These are phyloP conservation scores for Gonium pectorale DNA, from an alignment of 139 green algal species.

Conservation along the genomic window DNA sequence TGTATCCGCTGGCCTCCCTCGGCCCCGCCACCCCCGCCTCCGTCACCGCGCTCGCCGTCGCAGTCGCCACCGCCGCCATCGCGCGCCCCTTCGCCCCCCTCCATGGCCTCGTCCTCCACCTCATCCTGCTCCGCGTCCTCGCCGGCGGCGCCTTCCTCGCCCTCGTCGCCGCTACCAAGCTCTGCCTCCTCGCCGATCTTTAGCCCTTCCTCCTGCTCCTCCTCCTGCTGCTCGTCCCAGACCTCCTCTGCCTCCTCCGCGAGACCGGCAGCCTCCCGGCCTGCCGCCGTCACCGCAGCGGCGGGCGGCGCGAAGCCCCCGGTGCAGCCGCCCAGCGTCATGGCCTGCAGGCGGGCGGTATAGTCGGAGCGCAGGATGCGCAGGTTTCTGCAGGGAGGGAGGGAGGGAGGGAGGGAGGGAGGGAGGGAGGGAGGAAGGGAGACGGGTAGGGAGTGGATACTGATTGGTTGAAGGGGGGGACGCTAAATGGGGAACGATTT, in stretches of 20 bases:
- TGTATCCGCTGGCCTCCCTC: too few species aligned
- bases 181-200: too few species aligned
- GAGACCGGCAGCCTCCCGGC: too few species aligned
- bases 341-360: slow-evolving; percentile 39
- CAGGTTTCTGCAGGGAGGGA: slow-evolving; percentile 43
- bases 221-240: background rate
- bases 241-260: too few species aligned
- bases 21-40: too few species aligned
- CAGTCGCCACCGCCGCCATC: background rate
- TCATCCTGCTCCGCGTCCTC: background rate
- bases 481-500: too few species aligned
- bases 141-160: background rate
- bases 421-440: too few species aligned
- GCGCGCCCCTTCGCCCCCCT: background rate
- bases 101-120: background rate
- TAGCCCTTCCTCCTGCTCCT: background rate
- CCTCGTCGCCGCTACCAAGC: background rate
- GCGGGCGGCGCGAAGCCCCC: too few species aligned
- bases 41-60: background rate
- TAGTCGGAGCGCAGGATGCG: slow-evolving; percentile 46
- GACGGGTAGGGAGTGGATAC: too few species aligned
- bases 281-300: too few species aligned
- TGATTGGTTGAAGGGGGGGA: too few species aligned
- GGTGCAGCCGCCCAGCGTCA: background rate
- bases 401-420: too few species aligned